These are phyloP conservation scores for Teunomyces stri DNA, from an alignment of 805 yeast species.

Conservation along the genomic window DNA sequence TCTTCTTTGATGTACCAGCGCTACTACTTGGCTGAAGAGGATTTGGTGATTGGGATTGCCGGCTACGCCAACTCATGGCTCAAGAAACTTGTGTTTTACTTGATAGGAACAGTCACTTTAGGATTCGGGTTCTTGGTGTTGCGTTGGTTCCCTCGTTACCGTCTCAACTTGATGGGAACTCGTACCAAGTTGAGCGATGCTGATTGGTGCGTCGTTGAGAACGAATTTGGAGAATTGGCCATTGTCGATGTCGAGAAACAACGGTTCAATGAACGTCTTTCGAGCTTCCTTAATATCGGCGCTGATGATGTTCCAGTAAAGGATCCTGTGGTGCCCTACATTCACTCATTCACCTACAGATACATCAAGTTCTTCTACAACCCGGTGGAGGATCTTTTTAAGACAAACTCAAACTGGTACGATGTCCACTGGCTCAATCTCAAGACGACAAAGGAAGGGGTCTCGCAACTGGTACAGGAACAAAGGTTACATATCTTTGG, in stretches of 20 bases:
- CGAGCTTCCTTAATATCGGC: slow-evolving; percentile 53
- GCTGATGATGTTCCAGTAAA: slow-evolving; percentile 7
- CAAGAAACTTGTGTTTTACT: slow-evolving; percentile 48
- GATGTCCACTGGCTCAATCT: slow-evolving; percentile 73
- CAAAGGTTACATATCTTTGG: slow-evolving; percentile 77
- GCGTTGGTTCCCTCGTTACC: slow-evolving; percentile 83
- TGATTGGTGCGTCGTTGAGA: slow-evolving; percentile 92
- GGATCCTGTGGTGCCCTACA: slow-evolving; percentile 67
- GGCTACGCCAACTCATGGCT: slow-evolving; percentile 64
- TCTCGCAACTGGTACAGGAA: slow-evolving; percentile 64
- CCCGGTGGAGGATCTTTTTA: slow-evolving; percentile 84
- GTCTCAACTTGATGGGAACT: slow-evolving; percentile 65
- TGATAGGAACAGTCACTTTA: slow-evolving; percentile 54
- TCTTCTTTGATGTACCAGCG: slow-evolving; percentile 57
- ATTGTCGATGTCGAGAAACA: slow-evolving; percentile 53
- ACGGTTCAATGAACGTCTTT: slow-evolving; percentile 69
- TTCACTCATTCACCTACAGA: slow-evolving; percentile 75
- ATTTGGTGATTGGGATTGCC: slow-evolving; percentile 89
- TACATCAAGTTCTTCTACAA: slow-evolving; percentile 80
- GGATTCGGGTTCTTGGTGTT: slow-evolving; percentile 74
- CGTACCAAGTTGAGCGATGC: slow-evolving; percentile 72
- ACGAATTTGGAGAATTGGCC: slow-evolving; percentile 84
- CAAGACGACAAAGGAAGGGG: slow-evolving; percentile 59
- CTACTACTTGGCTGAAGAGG: slow-evolving; percentile 93
- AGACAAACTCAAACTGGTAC: slow-evolving; percentile 82